Evolutionary conservation across 371 early-diverging fungal genomes (phyloP).

Genomic region (Syncephalastrum racemosum): DNA sequence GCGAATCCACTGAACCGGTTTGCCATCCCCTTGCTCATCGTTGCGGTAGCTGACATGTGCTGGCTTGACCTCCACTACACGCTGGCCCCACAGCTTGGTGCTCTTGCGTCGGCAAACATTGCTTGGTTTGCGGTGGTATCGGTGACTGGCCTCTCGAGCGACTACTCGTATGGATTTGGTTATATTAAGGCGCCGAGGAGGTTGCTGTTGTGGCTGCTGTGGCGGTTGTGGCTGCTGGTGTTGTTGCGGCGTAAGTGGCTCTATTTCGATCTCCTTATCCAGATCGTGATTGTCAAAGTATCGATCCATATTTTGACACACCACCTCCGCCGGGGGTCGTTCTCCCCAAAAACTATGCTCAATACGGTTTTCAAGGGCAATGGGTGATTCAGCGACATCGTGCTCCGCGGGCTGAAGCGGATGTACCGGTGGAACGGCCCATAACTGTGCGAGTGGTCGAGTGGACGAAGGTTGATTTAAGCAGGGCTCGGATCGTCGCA

Average conservation of each 20-base stretch:
- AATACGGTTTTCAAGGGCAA: not conserved
- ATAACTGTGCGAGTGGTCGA: slow-evolving; percentile 15
- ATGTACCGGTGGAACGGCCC: slow-evolving; percentile 22
- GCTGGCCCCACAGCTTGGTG: slow-evolving; percentile 62
- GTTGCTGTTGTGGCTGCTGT: not conserved
- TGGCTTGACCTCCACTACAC: slow-evolving; percentile 18
- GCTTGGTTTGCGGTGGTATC: slow-evolving; percentile 16
- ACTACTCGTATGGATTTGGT: slow-evolving; percentile 57
- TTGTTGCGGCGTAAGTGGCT: not conserved
- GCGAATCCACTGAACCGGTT: slow-evolving; percentile 67
- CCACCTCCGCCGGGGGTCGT: slow-evolving; percentile 74
- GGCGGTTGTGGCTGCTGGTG: slow-evolving; percentile 8
- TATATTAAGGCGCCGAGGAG: slow-evolving; percentile 3
- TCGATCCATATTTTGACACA: slow-evolving; percentile 69
- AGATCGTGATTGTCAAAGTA: slow-evolving; percentile 81
- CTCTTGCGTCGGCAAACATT: slow-evolving; percentile 45
- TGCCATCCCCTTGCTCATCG: slow-evolving; percentile 7
- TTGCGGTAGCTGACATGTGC: slow-evolving; percentile 9
- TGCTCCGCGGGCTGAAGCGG: not conserved
- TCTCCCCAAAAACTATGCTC: slow-evolving; percentile 58
- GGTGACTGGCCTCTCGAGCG: slow-evolving; percentile 53
- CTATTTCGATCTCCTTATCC: slow-evolving; percentile 63
- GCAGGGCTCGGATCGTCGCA: slow-evolving; percentile 14
- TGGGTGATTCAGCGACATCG: slow-evolving; percentile 1
- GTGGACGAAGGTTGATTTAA: not conserved